phyloP scores from a whole-genome alignment of 2,329 filamentous ascomycete genomes.

The Fusarium ramigenum region DNA sequence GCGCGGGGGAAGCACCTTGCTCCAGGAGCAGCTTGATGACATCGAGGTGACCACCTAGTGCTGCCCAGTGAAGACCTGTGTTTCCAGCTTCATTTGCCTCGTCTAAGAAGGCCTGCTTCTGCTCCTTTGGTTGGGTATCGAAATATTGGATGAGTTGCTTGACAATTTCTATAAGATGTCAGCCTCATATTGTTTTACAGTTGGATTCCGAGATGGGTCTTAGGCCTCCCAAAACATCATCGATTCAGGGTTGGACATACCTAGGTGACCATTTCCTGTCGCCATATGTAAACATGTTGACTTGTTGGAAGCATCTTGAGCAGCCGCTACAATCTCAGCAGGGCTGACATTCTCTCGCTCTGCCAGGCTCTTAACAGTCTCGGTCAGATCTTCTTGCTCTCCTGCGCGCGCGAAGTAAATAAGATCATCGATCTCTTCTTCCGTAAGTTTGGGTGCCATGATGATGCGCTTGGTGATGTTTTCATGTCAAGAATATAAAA shows the following conservation, averaged over 20 bases:
- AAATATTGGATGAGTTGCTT: constrained; percentile 56
- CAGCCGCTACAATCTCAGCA: constrained; percentile 73
- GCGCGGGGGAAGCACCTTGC: constrained; percentile 78
- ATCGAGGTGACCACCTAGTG: constrained; percentile 85
- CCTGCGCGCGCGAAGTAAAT: constrained; percentile 86
- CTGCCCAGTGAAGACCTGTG: constrained; percentile 93
- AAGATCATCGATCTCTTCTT: constrained; percentile 90
- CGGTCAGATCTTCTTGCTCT: constrained; percentile 74
- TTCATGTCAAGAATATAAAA: constrained; percentile 40
- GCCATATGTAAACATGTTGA: constrained; percentile 92
- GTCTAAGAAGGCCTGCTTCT: constrained; percentile 68
- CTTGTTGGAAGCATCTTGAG: constrained; percentile 74
- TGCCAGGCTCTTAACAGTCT: constrained; percentile 66
- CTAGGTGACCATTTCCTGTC: constrained; percentile 85
- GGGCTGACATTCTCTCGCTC: constrained; percentile 67
- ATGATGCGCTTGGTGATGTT: constrained; percentile 26
- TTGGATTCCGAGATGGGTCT: fast-evolving
- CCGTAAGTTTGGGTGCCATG: constrained; percentile 67
- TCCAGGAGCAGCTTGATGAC: constrained; percentile 81
- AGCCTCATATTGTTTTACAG: background rate
- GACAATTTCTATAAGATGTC: constrained; percentile 53
- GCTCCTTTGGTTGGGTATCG: constrained; percentile 50
- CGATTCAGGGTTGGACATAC: constrained; percentile 55
- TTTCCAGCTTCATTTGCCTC: constrained; percentile 83
- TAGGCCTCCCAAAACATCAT: fast-evolving